Percentiles rank a stretch among this genome's conserved stretches.
phyloP scores from a whole-genome alignment of 2,329 filamentous ascomycete genomes.

The Aspergillus puulaauensis region DNA sequence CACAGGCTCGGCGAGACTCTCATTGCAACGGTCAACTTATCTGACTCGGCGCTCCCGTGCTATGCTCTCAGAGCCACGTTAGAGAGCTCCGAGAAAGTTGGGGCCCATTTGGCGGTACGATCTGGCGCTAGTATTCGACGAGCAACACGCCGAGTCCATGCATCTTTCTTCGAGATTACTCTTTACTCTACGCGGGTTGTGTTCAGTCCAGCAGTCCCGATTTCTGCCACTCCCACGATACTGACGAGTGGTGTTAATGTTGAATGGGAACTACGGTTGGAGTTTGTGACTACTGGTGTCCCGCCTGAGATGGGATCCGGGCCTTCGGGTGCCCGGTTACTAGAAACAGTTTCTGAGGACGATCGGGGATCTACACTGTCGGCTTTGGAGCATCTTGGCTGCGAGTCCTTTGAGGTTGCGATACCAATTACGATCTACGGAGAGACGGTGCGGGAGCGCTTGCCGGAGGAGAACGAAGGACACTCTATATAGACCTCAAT shows the following conservation, averaged over 20 bases:
- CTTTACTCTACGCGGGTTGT: constrained; percentile 76
- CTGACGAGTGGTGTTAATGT: constrained; percentile 84
- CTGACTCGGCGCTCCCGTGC: constrained; percentile 72
- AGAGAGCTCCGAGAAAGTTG: constrained; percentile 83
- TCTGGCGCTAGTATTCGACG: constrained; percentile 83
- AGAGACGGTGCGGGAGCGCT: constrained; percentile 48
- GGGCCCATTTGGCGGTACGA: constrained; percentile 75
- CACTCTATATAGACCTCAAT: constrained; percentile 35
- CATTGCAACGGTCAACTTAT: constrained; percentile 81
- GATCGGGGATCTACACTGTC: constrained; percentile 76
- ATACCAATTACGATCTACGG: constrained; percentile 81
- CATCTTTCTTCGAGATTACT: constrained; percentile 75
- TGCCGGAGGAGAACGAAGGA: constrained; percentile 41
- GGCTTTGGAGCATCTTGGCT: constrained; percentile 73
- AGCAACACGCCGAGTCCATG: constrained; percentile 80
- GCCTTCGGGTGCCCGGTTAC: constrained; percentile 51
- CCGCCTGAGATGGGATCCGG: constrained; percentile 37
- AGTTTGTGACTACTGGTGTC: constrained; percentile 78
- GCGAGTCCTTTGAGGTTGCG: constrained; percentile 87
- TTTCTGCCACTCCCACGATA: constrained; percentile 83
- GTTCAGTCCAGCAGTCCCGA: constrained; percentile 81
- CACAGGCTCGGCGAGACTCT: constrained; percentile 88
- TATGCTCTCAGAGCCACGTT: constrained; percentile 82
- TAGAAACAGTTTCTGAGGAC: constrained; percentile 77
- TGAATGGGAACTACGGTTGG: constrained; percentile 84